phyloP scores from a whole-genome alignment of 75 land plant genomes.

The Cunninghamia lanceolata region DNA sequence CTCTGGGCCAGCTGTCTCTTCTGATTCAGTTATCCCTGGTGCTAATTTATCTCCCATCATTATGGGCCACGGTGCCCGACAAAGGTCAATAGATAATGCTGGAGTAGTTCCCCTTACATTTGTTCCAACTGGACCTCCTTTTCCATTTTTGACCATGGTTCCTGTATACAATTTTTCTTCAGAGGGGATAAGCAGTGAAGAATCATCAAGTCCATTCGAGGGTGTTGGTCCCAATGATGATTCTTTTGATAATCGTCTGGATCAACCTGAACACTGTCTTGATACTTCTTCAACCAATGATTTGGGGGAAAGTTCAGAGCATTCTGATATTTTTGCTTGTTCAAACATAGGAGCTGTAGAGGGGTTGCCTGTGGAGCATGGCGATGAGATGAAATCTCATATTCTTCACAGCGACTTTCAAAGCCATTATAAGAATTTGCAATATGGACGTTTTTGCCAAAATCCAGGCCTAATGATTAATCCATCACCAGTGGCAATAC shows the following conservation, averaged over 20 bases:
- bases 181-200: slow-evolving; percentile 36
- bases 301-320: slow-evolving; percentile 34
- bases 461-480: slow-evolving; percentile 32
- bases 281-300: slow-evolving; percentile 24
- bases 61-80: slow-evolving; percentile 38
- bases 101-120: slow-evolving; percentile 38
- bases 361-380: slow-evolving; percentile 20
- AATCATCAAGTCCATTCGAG: slow-evolving; percentile 36
- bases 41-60: slow-evolving; percentile 29
- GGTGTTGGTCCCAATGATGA: slow-evolving; percentile 30
- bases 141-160: slow-evolving; percentile 48
- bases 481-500: slow-evolving; percentile 37
- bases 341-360: slow-evolving; percentile 16
- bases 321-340: slow-evolving; percentile 25
- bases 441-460: slow-evolving; percentile 66
- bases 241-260: slow-evolving; percentile 16
- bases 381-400: slow-evolving; percentile 42
- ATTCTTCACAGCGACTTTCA: slow-evolving; percentile 71
- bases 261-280: slow-evolving; percentile 25
- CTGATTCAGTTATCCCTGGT: slow-evolving; percentile 43
- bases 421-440: slow-evolving; percentile 69
- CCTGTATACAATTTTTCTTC: slow-evolving; percentile 41
- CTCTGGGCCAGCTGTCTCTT: slow-evolving; percentile 25
- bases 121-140: slow-evolving; percentile 60
- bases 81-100: slow-evolving; percentile 44